Percentiles rank a stretch among this genome's conserved stretches.
Evolutionary conservation across 345 rosid species (phyloP).

Genomic region (Bruguiera sexangula): DNA sequence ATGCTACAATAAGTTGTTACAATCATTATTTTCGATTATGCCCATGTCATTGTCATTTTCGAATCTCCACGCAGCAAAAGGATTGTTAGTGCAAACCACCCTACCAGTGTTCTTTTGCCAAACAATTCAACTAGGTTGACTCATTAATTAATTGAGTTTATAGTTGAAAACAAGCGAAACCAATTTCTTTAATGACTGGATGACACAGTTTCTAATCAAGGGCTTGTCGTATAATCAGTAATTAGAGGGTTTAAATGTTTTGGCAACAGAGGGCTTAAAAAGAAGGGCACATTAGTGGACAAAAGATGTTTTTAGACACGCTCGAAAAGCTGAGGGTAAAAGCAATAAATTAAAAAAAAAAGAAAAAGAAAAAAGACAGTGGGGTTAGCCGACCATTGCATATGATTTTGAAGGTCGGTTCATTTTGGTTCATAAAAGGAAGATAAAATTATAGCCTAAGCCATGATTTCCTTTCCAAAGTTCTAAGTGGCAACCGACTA

Average conservation of each 20-base stretch:
- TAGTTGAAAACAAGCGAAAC: not conserved
- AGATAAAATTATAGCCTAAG: not conserved
- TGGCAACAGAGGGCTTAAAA: not conserved
- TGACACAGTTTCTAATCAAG: slow-evolving; percentile 32
- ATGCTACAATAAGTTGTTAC: not conserved
- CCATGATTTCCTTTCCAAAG: not conserved
- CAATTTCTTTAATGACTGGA: slow-evolving; percentile 25
- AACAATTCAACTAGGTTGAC: slow-evolving; percentile 6
- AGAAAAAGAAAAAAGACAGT: slow-evolving; percentile 7
- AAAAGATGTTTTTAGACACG: slow-evolving; percentile 13
- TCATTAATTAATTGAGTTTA: not conserved
- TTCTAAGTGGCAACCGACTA: not conserved
- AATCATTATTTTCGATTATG: not conserved
- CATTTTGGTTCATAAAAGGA: not conserved
- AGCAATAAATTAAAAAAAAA: too few relatives aligned
- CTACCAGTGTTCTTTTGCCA: slow-evolving; percentile 32
- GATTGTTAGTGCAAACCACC: slow-evolving; percentile 22
- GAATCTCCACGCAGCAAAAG: not conserved
- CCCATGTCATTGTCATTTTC: not conserved
- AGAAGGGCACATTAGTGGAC: slow-evolving; percentile 22
- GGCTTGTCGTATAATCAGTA: not conserved
- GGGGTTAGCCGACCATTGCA: slow-evolving; percentile 23
- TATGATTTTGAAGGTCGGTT: slow-evolving; percentile 9
- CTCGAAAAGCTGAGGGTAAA: slow-evolving; percentile 11
- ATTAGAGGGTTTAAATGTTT: not conserved